These are phyloP conservation scores for Boletus pseudo-olivaceus DNA, from an alignment of 768 basidiomycete species.

Conservation along the genomic window DNA sequence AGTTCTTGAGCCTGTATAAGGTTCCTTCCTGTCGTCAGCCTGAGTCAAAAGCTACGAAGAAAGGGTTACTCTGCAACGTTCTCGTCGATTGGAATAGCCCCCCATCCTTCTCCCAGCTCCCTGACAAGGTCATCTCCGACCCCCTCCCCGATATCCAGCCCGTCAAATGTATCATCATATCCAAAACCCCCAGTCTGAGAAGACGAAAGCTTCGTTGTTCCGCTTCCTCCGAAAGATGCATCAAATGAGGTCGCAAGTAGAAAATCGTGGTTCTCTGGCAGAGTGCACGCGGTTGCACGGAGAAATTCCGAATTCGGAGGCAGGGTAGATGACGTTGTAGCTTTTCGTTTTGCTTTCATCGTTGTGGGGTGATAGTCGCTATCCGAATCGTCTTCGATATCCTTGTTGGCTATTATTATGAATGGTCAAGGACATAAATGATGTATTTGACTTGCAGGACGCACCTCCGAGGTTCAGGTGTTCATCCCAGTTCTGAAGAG, in stretches of 20 bases:
- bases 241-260: conserved; percentile 66
- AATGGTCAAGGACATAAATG: background rate
- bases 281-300: conserved; percentile 56
- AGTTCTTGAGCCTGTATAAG: conserved; percentile 19
- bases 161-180: conserved; percentile 56
- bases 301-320: conserved; percentile 39
- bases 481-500: conserved; percentile 58
- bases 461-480: conserved; percentile 49
- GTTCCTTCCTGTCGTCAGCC: conserved; percentile 15
- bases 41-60: background rate
- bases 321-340: conserved; percentile 20
- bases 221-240: conserved; percentile 47
- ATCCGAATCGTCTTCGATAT: conserved; percentile 37
- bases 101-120: conserved; percentile 75
- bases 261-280: conserved; percentile 69
- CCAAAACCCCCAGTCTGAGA: conserved; percentile 51
- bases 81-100: conserved; percentile 19
- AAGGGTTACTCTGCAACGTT: conserved; percentile 14
- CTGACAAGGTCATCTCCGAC: conserved; percentile 72
- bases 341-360: conserved; percentile 27
- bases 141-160: conserved; percentile 53
- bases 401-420: conserved; percentile 4
- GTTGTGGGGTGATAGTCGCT: conserved; percentile 48
- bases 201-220: conserved; percentile 42
- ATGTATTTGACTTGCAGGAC: conserved; percentile 6